Base-by-base conservation (phyloP, 192 early-diverging fungal species). In the Linnemannia elongata region DNA sequence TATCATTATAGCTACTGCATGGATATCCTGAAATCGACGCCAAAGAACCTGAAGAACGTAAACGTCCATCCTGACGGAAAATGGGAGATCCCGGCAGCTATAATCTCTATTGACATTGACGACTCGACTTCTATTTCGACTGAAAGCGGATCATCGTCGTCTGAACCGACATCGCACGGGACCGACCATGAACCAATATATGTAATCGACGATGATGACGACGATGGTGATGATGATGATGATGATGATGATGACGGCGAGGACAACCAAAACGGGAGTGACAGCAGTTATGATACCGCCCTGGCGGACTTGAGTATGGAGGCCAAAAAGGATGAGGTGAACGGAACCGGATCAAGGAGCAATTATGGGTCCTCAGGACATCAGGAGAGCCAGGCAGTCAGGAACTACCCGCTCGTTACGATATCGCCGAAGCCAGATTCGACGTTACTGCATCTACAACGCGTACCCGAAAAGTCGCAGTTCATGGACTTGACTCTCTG, bases 31-130 rank as follows among this genome's bases (percentile, higher is more conserved):
- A 55, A 79, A 41, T 76, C 78, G 54, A 85, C 81, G 55, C 77
- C 85, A 35, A 70, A 82, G 54, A 76, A 75, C 54, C 72, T 91
- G 8, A 91, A 93, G 38, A 84, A 66, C 18, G 80, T 93, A 17
- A 84, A 76, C 18, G 79, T 93, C 1, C 89, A 89, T 44, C 76
- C 88, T 22, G 81, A 83, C 78, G 92, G 92, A n/a, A 35, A 60
- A 69, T 89, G 90, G 87, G 82, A 79, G 45, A 13, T 85, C 10
- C 80, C 88, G 75, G 7, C 10, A 49, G 6, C 9, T 30, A 20
- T 68, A 20, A 20, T 35, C 77, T n/a, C 76, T 66, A 5, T 66
- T 27, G 60, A 66, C 27, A 66, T 66, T 27, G 30, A 27, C 30
- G 12, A 30, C 30, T 66, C 60, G 12, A 1, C 24, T 24, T 30